Conservation (phyloP, 768 basidiomycete genomes). For the Suillus luteus region DNA sequence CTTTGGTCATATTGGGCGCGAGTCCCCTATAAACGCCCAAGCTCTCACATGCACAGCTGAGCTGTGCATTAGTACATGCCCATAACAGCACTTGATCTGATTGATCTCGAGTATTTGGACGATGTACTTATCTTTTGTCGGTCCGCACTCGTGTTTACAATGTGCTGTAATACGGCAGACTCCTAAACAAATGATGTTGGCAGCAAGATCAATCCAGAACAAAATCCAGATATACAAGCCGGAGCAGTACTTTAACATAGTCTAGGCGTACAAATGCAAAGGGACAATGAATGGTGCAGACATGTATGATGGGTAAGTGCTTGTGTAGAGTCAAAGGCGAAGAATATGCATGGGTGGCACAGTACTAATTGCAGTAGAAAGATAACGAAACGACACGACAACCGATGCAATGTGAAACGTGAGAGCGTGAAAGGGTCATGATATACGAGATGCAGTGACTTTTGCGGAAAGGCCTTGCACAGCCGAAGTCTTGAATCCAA, state of each 20-base stretch:
- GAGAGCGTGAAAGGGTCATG: slow-evolving; percentile 25
- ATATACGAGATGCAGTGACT: slow-evolving; percentile 44
- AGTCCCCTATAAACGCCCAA: slow-evolving; percentile 5
- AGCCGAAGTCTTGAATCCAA: slow-evolving; percentile 89
- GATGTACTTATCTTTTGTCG: not conserved
- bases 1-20: slow-evolving; percentile 1
- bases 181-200: not conserved
- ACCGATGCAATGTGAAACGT: slow-evolving; percentile 25
- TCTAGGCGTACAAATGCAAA: slow-evolving; percentile 49
- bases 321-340: slow-evolving; percentile 26
- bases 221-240: slow-evolving; percentile 18
- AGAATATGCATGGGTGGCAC: slow-evolving; percentile 36
- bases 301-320: slow-evolving; percentile 32
- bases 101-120: not conserved
- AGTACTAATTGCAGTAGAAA: slow-evolving; percentile 32
- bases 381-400: slow-evolving; percentile 29
- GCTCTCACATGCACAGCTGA: not conserved
- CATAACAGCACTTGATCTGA: not conserved
- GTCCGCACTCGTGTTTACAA: not conserved
- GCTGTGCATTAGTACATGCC: not conserved
- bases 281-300: slow-evolving; percentile 21
- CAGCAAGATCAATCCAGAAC: slow-evolving; percentile 8
- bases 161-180: not conserved
- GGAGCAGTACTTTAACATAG: slow-evolving; percentile 30
- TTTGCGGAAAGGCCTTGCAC: slow-evolving; percentile 60